Conservation (phyloP, 1,284 basidiomycete species). For the Hymenochaete sp. region DNA sequence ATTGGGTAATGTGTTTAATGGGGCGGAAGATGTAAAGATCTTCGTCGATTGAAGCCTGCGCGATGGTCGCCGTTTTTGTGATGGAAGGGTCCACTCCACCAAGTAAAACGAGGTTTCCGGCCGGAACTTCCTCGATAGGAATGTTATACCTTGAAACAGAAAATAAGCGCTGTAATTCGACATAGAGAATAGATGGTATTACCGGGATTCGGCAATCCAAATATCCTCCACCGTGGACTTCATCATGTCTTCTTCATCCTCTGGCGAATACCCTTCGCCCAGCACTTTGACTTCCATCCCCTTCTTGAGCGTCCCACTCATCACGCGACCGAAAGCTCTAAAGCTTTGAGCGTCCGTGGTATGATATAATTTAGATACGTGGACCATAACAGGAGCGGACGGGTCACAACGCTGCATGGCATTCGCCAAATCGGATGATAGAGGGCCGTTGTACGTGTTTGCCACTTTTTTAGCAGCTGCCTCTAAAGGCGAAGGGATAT, state of each 20-base stretch:
- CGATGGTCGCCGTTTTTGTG: conserved; percentile 89
- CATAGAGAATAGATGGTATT: conserved; percentile 18
- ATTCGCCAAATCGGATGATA: conserved; percentile 67
- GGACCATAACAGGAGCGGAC: conserved; percentile 85
- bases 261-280: conserved; percentile 92
- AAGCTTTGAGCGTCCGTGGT: conserved; percentile 95
- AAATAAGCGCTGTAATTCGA: neutral
- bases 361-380: conserved; percentile 90
- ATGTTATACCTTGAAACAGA: conserved; percentile 67
- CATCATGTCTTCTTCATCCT: conserved; percentile 98
- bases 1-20: conserved; percentile 92
- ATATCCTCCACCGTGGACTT: conserved; percentile 79
- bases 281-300: conserved; percentile 90
- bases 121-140: conserved; percentile 78
- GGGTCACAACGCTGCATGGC: conserved; percentile 81
- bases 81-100: conserved; percentile 93
- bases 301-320: conserved; percentile 83
- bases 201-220: conserved; percentile 88
- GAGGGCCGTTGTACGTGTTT: conserved; percentile 78
- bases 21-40: conserved; percentile 93
- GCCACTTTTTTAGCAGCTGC: conserved; percentile 70
- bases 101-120: conserved; percentile 89
- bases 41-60: conserved; percentile 62
- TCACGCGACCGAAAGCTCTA: conserved; percentile 89
- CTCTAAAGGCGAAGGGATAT: conserved; percentile 79